A percentile compares a stretch with the other conserved stretches of the same genome.
These are phyloP conservation scores for Sextonia rubra DNA, from an alignment of 164 flowering plant genomes.

Conservation along the genomic window DNA sequence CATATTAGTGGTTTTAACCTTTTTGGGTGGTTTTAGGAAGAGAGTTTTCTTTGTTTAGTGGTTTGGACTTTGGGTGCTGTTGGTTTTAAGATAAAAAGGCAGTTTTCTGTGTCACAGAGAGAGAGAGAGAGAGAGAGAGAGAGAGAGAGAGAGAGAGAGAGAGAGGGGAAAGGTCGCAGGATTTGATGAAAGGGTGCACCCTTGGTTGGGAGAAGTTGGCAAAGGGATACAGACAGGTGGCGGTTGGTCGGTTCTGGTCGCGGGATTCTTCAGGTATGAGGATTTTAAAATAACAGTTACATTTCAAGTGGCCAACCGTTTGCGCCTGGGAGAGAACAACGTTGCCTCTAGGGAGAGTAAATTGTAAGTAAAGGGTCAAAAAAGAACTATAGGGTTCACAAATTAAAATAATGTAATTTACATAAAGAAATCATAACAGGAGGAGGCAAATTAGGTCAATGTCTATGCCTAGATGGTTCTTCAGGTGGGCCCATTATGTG, in stretches of 20 bases:
- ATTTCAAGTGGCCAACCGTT: constrained; percentile 36
- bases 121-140: constrained; percentile 1
- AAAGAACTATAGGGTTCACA: too few relatives aligned
- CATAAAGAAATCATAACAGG: too few relatives aligned
- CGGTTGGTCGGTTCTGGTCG: constrained; percentile 24
- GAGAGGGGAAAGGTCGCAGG: too few relatives aligned
- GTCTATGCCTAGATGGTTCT: neutral
- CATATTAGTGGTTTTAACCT: neutral
- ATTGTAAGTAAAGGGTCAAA: constrained; percentile 6
- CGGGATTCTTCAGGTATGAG: neutral
- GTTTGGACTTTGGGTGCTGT: too few relatives aligned
- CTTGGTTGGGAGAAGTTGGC: constrained; percentile 1
- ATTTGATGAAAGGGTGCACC: too few relatives aligned
- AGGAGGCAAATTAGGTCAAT: neutral
- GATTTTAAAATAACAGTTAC: constrained; percentile 12
- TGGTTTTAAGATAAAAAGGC: neutral
- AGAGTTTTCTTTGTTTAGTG: neutral
- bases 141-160: too few relatives aligned
- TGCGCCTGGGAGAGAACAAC: constrained; percentile 38
- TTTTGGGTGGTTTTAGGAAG: neutral
- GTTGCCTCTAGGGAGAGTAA: constrained; percentile 24
- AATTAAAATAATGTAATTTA: too few relatives aligned
- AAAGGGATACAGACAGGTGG: constrained; percentile 21
- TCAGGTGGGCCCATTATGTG: neutral
- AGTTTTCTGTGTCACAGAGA: too few relatives aligned